phyloP scores from a whole-genome alignment of 768 basidiomycete species.

The Pleurotus eryngii region DNA sequence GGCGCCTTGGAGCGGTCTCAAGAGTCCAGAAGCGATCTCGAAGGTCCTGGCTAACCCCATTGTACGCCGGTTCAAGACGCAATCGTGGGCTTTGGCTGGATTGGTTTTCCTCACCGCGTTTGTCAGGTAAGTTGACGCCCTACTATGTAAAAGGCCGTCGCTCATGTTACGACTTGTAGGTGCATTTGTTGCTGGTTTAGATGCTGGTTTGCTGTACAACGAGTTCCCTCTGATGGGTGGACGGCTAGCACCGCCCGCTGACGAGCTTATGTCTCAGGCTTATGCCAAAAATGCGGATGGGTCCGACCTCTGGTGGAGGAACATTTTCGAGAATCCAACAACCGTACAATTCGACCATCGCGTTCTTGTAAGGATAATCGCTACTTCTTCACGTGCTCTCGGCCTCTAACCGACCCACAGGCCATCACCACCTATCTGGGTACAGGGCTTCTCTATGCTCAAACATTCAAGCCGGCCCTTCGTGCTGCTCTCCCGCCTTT shows the following conservation, averaged over 20 bases:
- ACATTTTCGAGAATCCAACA: slow-evolving; percentile 95
- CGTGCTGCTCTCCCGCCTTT: slow-evolving; percentile 64
- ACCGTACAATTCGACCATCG: slow-evolving; percentile 98
- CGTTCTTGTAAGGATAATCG: slow-evolving; percentile 61
- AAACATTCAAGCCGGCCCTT: slow-evolving; percentile 52
- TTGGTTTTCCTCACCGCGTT: slow-evolving; percentile 86
- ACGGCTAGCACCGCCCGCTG: slow-evolving; percentile 70
- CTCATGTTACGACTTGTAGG: slow-evolving; percentile 42
- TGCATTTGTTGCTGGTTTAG: slow-evolving; percentile 96
- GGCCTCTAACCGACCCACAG: slow-evolving; percentile 33
- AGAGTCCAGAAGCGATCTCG: slow-evolving; percentile 33
- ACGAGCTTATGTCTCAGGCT: slow-evolving; percentile 74
- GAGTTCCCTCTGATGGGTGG: slow-evolving; percentile 98
- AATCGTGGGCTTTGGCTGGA: slow-evolving; percentile 61
- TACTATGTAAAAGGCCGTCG: background rate
- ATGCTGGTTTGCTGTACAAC: slow-evolving; percentile 96
- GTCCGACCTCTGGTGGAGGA: slow-evolving; percentile 91
- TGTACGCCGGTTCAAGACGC: slow-evolving; percentile 55
- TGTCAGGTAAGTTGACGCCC: slow-evolving; percentile 66
- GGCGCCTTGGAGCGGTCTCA: slow-evolving; percentile 56
- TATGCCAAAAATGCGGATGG: slow-evolving; percentile 71
- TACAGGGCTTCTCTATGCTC: slow-evolving; percentile 60
- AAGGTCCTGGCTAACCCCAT: slow-evolving; percentile 51
- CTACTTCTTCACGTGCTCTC: background rate
- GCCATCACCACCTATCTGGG: slow-evolving; percentile 81